These are phyloP conservation scores for Neurospora tetrasperma DNA, from an alignment of 495 filamentous ascomycete genomes.

Conservation along the genomic window DNA sequence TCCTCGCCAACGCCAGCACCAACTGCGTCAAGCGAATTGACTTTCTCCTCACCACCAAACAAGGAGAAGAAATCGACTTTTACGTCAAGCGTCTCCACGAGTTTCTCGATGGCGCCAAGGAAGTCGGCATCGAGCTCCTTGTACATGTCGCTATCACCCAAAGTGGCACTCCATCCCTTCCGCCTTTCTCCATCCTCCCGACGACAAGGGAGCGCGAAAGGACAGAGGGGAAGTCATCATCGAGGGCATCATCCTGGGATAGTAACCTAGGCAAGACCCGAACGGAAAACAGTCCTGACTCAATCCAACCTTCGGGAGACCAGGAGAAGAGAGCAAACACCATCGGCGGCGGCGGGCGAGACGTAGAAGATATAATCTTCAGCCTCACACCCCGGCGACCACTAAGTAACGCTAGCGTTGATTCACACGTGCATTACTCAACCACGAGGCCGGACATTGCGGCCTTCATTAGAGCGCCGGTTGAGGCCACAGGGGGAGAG, in stretches of 20 bases:
- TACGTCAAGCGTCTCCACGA: conserved; percentile 53
- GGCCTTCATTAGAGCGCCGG: conserved; percentile 33
- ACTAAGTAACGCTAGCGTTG: conserved; percentile 21
- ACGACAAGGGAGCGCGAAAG: background rate
- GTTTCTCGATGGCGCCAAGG: conserved; percentile 43
- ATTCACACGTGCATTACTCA: conserved; percentile 32
- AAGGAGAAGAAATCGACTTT: conserved; percentile 56
- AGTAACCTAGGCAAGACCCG: conserved; percentile 6
- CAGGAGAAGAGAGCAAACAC: conserved; percentile 16
- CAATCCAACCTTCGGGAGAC: background rate
- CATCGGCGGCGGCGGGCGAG: conserved; percentile 10
- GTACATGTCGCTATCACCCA: conserved; percentile 49
- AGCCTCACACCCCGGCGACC: background rate
- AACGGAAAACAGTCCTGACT: background rate
- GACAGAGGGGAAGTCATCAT: background rate
- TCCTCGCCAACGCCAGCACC: conserved; percentile 31
- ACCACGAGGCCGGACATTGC: conserved; percentile 32
- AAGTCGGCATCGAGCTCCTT: conserved; percentile 34
- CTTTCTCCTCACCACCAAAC: conserved; percentile 66
- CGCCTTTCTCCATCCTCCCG: background rate
- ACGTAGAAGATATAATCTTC: conserved; percentile 10
- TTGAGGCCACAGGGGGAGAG: conserved; percentile 74
- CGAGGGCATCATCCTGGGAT: conserved; percentile 10
- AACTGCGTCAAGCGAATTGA: conserved; percentile 54
- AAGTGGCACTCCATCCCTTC: background rate